Evolutionary conservation across 2,329 filamentous ascomycete species (phyloP), one percentile per base, ranked within the genome.

Genomic region (Cladosporium sphaerospermum): DNA sequence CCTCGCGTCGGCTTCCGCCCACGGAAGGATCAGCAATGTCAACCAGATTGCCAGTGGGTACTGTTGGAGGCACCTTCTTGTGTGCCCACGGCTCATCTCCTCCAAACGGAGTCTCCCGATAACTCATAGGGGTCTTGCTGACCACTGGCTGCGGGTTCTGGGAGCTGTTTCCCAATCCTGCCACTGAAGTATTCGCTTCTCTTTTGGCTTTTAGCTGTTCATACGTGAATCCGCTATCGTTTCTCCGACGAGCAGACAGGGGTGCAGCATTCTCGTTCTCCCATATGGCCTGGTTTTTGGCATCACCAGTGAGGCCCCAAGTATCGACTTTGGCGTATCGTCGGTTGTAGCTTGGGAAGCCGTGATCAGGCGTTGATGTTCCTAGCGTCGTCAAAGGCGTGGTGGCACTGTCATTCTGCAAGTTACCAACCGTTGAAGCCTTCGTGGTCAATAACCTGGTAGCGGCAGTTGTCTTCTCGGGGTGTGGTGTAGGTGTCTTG

Each of bases 261-360:
- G 28, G 10, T 14, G 36, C 14, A 31, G 47, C 32, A 18, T 56
- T 44, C 13, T 55, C 52, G 5, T 53, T n/a, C 32, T 59, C 49
- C 57, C 57, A 59, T 14, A 16, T 11, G 9, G 56, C 57, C 16
- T 59, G 56, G 19, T 52, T 56, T 10, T 39, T 45, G 16, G 54
- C 45, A 28, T 48, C 40, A 10, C 56, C 57, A 13, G 44, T 52
- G 7, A 59, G 49, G 7, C 57, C 57, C 16, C 56, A 52, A 16
- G 14, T 45, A 31, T 59, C 57, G 28, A 56, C 46, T 10, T 45
- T 37, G 10, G 57, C 57, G 31, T 48, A 59, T 13, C 39, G 32
- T 19, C 42, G 47, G 14, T 50, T 52, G 41, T 58, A 54, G 6
- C 31, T 42, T 11, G 43, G 37, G 5, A 52, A 52, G 19, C 3